A percentile compares a stretch with the other conserved stretches of the same genome.
These are phyloP conservation scores for Luvunga scandens DNA, from an alignment of 345 rosid species.

Conservation along the genomic window DNA sequence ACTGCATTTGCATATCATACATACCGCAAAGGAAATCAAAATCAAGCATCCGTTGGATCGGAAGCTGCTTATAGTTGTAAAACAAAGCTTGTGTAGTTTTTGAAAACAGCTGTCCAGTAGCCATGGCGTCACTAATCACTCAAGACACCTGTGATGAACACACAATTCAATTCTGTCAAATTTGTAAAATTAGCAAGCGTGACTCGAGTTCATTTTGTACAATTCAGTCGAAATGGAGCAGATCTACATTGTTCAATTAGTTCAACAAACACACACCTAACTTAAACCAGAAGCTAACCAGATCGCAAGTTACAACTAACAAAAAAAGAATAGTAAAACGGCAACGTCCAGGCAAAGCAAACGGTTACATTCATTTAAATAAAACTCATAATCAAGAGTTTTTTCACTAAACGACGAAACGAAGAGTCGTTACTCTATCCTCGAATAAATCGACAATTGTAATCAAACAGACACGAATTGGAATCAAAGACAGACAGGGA, in stretches of 20 bases:
- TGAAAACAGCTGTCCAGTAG: slow-evolving; percentile 93
- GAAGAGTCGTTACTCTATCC: background rate
- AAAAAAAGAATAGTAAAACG: background rate
- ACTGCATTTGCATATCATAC: slow-evolving; percentile 8
- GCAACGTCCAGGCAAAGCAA: background rate
- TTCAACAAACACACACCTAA: slow-evolving; percentile 21
- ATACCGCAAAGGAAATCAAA: slow-evolving; percentile 96
- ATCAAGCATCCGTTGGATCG: slow-evolving; percentile 98
- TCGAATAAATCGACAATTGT: slow-evolving; percentile 28
- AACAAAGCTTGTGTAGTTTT: slow-evolving; percentile 81
- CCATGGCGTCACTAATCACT: slow-evolving; percentile 45
- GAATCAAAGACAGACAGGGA: slow-evolving; percentile 22
- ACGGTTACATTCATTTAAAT: background rate
- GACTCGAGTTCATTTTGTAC: background rate
- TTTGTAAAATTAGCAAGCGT: background rate
- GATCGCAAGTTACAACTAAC: slow-evolving; percentile 16
- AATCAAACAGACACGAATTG: slow-evolving; percentile 22
- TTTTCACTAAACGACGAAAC: slow-evolving; percentile 14
- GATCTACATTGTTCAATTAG: background rate
- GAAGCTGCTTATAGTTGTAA: slow-evolving; percentile 95
- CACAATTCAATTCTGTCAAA: background rate
- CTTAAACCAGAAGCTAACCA: slow-evolving; percentile 17
- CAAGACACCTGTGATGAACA: slow-evolving; percentile 36
- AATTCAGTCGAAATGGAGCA: background rate
- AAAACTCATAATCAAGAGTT: background rate